Evolutionary conservation across 768 basidiomycete species (phyloP), one percentile per base, ranked within the genome.

Genomic region (Rhizopogon roseolus): DNA sequence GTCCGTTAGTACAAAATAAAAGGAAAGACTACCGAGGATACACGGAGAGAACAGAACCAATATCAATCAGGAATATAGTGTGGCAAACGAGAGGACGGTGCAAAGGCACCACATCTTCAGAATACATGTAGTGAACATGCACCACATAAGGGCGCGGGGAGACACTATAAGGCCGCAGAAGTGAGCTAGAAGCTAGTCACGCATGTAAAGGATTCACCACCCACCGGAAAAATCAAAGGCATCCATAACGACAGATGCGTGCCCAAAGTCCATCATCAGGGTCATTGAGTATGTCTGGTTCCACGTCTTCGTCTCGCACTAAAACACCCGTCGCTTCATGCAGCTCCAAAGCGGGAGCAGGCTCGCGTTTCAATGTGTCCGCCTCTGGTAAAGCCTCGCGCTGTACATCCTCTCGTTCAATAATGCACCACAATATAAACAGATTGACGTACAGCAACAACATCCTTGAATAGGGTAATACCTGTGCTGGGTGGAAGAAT

Each of bases 171-270:
- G 14, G 34, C 29, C 19, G 11, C 29, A 14, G 17, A 19, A 9
- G 22, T 36, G 1, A 48, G 14, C 5, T 10, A 16, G 13, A 19
- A 34, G 17, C 17, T 36, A 34, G 45, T 6, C 19, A 22, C 8
- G 19, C 28, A 13, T 10, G 8, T 4, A 32, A 7, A 11, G 11
- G 13, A 34, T 19, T 8, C 4, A 36, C 13, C 13, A 14, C 32
- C 46, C 19, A 36, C 46, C 14, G 9, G 9, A 36, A 6, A 3
- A 22, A 41, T 55, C 45, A 60, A 43, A 60, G 52, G 32, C 57
- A 58, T 16, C 54, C 50, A 42, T 39, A 58, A 29, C 59, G 59
- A 38, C 59, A 60, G 16, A 54, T 46, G 5, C 59, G 53, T 39
- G 29, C 50, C 27, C 50, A 53, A 6, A 60, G 40, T 46, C 32